Evolutionary conservation across 106 monocot species (phyloP).

Genomic region (Dendrobium catenatum): DNA sequence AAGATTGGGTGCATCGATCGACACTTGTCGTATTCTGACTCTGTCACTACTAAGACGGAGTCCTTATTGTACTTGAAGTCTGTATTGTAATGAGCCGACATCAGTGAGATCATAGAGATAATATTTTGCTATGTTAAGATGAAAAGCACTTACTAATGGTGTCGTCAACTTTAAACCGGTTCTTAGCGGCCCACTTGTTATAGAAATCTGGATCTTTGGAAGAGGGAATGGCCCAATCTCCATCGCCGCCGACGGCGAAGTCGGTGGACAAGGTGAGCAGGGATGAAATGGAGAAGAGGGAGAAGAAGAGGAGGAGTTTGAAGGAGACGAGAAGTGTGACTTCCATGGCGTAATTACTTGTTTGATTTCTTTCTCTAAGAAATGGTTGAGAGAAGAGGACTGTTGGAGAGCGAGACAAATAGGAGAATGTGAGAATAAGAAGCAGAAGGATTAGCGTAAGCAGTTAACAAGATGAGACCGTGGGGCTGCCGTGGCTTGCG

Average conservation of each 20-base stretch:
- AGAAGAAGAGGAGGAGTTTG: slow-evolving; percentile 8
- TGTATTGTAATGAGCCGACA: not conserved
- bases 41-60: slow-evolving; percentile 68
- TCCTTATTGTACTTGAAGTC: slow-evolving; percentile 82
- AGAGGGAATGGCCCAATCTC: slow-evolving; percentile 60
- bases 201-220: slow-evolving; percentile 31
- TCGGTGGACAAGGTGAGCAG: slow-evolving; percentile 17
- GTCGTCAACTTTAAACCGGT: slow-evolving; percentile 66
- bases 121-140: not conserved
- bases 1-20: slow-evolving; percentile 50
- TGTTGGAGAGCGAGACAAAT: not conserved
- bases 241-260: slow-evolving; percentile 59
- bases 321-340: not conserved
- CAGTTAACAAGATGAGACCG: not conserved
- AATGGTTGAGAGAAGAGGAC: not conserved
- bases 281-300: not conserved
- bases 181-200: slow-evolving; percentile 82
- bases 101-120: not conserved
- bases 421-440: not conserved
- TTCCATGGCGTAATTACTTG: not conserved
- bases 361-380: not conserved
- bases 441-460: not conserved
- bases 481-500: not conserved
- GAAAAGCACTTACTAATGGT: slow-evolving; percentile 37
- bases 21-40: slow-evolving; percentile 72